Evolutionary conservation across 1,284 basidiomycete genomes (phyloP), one percentile per base, ranked within the genome.

Genomic region (Tylopilus sp.): DNA sequence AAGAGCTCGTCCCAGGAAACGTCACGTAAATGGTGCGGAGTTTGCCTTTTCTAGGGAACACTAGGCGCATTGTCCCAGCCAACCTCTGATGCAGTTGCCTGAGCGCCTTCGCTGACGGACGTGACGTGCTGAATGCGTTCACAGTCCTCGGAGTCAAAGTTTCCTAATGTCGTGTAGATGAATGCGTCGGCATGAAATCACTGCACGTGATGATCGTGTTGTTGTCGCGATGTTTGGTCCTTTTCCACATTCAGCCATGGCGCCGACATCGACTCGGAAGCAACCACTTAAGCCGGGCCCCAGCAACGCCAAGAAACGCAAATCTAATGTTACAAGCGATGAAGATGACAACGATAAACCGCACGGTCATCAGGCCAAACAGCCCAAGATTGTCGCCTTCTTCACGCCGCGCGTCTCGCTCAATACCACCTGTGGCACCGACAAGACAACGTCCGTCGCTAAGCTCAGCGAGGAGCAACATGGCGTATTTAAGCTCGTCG

Each of bases 401-500:
- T 78, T 78, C 57, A 60, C 72, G 2, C 73, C 74, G 1, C 67
- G 70, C 43, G 67, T 75, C 8, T 56, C 68, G 1, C 63, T 72
- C 7, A 62, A 49, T 45, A 42, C 59, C 39, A 48, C 59, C 41
- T 54, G 58, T 58, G 44, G 61, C 47, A 61, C 66, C 5, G 66
- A 68, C 42, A 61, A 61, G 29, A 67, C 69, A 28, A 60, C 56
- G 0, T 58, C 68, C 8, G 56, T 66, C 38, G 71, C 75, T 1
- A 56, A 65, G 12, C 66, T 78, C 30, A 78, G 75, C 38, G 63
- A 67, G 4, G 75, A 79, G 37, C 76, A 79, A 51, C 63, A 54
- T 6, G 52, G 46, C 5, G 70, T 79, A 1, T 51, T 79, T 10
- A 60, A 60, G 29, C 72, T 77, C 66, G 77, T 76, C 1, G 68